Evolutionary conservation across 2,329 filamentous ascomycete genomes (phyloP).

Genomic region (Epichloe coenophiala): DNA sequence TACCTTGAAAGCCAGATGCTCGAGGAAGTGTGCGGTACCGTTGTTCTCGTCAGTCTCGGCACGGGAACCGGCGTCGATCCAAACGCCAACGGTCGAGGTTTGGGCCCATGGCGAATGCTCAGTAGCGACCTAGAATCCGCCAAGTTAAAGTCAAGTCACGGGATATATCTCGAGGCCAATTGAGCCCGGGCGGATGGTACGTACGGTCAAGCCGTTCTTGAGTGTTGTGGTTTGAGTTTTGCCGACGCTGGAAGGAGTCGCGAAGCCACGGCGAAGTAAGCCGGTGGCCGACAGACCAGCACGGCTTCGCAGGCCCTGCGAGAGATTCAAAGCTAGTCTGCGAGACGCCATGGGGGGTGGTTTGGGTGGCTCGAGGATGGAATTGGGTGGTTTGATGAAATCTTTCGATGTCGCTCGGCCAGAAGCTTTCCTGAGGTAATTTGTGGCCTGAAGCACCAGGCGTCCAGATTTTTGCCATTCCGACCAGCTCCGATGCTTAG

Average conservation of each 20-base stretch:
- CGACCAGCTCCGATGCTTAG: conserved; percentile 27
- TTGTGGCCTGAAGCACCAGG: conserved; percentile 26
- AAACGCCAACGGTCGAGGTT: conserved; percentile 95
- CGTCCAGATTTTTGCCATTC: conserved; percentile 26
- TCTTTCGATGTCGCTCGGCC: conserved; percentile 31
- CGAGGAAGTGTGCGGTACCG: conserved; percentile 97
- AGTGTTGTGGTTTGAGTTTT: conserved; percentile 94
- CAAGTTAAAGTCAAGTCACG: conserved; percentile 15
- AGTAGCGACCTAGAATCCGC: conserved; percentile 66
- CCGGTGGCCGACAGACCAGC: conserved; percentile 67
- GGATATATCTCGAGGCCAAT: conserved; percentile 21
- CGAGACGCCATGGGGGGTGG: conserved; percentile 74
- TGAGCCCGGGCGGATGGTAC: conserved; percentile 20
- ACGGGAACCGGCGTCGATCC: conserved; percentile 97
- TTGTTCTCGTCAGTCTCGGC: conserved; percentile 98
- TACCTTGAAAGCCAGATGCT: conserved; percentile 99
- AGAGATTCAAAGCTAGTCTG: conserved; percentile 90
- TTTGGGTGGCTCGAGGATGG: conserved; percentile 33
- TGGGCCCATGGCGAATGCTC: conserved; percentile 97
- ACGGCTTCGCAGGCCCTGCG: conserved; percentile 79
- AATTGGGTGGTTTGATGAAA: conserved; percentile 44
- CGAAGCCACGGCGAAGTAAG: conserved; percentile 74
- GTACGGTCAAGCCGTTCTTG: conserved; percentile 92
- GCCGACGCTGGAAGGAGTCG: conserved; percentile 66
- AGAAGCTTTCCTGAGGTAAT: conserved; percentile 31